A percentile compares a stretch with the other conserved stretches of the same genome.
Evolutionary conservation across 179 eudicot genomes (phyloP).

Genomic region (Drosera spatulata): DNA sequence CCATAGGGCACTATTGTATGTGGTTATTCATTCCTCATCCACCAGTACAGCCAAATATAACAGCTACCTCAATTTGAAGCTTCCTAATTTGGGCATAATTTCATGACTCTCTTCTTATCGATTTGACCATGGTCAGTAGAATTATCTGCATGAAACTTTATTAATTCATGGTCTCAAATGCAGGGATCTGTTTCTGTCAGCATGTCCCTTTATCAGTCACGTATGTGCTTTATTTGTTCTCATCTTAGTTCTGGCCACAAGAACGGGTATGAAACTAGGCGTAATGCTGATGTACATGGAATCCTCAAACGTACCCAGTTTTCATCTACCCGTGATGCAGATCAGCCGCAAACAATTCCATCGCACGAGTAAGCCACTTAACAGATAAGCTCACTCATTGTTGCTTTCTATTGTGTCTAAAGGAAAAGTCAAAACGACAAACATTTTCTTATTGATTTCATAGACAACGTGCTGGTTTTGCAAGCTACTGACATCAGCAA

Average conservation of each 20-base stretch:
- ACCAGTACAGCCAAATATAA: too few species aligned
- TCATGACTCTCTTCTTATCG: too few species aligned
- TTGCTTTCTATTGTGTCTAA: too few species aligned
- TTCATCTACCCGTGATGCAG: conserved; percentile 51
- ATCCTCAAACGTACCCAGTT: conserved; percentile 82
- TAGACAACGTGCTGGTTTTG: too few species aligned
- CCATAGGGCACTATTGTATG: too few species aligned
- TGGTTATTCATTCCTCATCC: too few species aligned
- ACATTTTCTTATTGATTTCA: too few species aligned
- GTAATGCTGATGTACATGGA: conserved; percentile 75
- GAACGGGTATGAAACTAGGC: conserved; percentile 70
- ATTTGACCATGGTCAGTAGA: too few species aligned
- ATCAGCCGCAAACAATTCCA: conserved; percentile 69
- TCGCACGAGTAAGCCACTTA: conserved; percentile 77
- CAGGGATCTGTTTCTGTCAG: conserved; percentile 96
- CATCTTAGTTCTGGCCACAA: conserved; percentile 90
- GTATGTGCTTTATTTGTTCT: conserved; percentile 89
- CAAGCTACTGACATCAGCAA: too few species aligned
- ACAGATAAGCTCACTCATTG: neutral
- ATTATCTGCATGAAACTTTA: neutral
- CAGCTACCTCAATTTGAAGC: too few species aligned
- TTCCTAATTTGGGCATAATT: too few species aligned
- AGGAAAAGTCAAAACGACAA: too few species aligned
- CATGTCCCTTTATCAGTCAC: conserved; percentile 84
- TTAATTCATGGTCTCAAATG: conserved; percentile 3